These are phyloP conservation scores for Ascochyta rabiei DNA, from an alignment of 2,329 filamentous ascomycete species.

Conservation along the genomic window DNA sequence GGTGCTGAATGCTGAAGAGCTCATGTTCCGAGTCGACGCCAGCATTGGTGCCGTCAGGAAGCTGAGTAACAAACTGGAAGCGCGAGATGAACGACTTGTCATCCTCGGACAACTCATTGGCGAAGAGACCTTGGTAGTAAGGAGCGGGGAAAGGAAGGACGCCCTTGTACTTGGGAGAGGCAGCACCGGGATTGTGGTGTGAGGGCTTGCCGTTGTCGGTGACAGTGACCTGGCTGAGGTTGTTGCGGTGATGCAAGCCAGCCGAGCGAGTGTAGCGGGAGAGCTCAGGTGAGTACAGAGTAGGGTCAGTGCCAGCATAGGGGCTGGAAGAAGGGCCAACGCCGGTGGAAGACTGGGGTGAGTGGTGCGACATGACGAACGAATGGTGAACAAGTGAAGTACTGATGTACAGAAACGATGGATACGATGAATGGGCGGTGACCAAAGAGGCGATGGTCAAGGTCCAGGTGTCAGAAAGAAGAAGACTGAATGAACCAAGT, in stretches of 20 bases:
- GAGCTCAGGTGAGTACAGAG: constrained; percentile 36
- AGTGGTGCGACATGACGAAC: constrained; percentile 36
- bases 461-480: constrained; percentile 24
- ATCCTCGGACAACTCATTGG: constrained; percentile 35
- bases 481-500: constrained; percentile 16
- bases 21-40: constrained; percentile 34
- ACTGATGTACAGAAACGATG: constrained; percentile 29
- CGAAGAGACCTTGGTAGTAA: constrained; percentile 26
- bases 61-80: constrained; percentile 27
- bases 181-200: constrained; percentile 10
- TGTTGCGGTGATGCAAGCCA: constrained; percentile 8
- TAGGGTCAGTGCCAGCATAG: constrained; percentile 36
- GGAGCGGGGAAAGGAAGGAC: constrained; percentile 22
- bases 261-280: constrained; percentile 21
- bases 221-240: constrained; percentile 21
- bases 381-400: constrained; percentile 23
- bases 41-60: constrained; percentile 29
- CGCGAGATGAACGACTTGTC: constrained; percentile 32
- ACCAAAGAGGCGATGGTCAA: constrained; percentile 22
- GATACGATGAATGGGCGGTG: constrained; percentile 21
- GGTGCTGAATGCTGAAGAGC: constrained; percentile 28
- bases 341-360: constrained; percentile 30
- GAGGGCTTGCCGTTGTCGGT: constrained; percentile 15
- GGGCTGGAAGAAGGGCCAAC: constrained; percentile 33
- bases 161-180: constrained; percentile 12